A percentile compares a stretch with the other conserved stretches of the same genome.
Conservation (phyloP, 2,329 filamentous ascomycete species). For the Cercospora brassicicola region DNA sequence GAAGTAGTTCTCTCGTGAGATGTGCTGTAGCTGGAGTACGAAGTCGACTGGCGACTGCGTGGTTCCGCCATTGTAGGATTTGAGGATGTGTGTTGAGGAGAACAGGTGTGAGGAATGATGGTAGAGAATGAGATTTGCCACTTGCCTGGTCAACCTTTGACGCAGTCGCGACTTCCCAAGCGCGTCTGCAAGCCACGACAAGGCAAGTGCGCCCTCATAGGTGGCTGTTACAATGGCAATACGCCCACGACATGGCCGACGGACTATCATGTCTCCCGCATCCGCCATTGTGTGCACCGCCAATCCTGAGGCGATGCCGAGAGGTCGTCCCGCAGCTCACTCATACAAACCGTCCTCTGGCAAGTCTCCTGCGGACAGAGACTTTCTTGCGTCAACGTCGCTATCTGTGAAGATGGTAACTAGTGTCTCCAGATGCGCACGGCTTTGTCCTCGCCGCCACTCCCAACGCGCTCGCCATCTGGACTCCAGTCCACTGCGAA, state of each 20-base stretch:
- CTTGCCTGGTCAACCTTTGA: neutral
- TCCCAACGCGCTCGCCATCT: constrained; percentile 83
- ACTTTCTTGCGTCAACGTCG: neutral
- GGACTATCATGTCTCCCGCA: neutral
- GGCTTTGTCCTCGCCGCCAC: constrained; percentile 87
- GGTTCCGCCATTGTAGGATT: neutral
- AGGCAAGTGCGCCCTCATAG: neutral
- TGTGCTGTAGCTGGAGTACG: constrained; percentile 9
- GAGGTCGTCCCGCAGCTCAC: neutral
- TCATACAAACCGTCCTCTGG: no score
- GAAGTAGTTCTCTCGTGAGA: neutral
- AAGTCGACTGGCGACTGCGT: constrained; percentile 9
- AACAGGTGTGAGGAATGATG: neutral
- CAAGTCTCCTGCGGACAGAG: neutral
- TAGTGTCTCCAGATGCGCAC: constrained; percentile 66
- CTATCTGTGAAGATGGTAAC: neutral
- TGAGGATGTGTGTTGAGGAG: neutral
- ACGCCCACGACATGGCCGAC: neutral
- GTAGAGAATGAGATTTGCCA: neutral
- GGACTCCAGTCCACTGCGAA: constrained; percentile 95
- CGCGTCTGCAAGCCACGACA: neutral
- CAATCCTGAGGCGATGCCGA: neutral
- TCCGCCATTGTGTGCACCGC: neutral
- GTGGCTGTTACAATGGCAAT: no score
- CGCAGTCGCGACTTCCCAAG: neutral